phyloP scores from a whole-genome alignment of 306 rosid genomes.

The Lathyrus aphaca region DNA sequence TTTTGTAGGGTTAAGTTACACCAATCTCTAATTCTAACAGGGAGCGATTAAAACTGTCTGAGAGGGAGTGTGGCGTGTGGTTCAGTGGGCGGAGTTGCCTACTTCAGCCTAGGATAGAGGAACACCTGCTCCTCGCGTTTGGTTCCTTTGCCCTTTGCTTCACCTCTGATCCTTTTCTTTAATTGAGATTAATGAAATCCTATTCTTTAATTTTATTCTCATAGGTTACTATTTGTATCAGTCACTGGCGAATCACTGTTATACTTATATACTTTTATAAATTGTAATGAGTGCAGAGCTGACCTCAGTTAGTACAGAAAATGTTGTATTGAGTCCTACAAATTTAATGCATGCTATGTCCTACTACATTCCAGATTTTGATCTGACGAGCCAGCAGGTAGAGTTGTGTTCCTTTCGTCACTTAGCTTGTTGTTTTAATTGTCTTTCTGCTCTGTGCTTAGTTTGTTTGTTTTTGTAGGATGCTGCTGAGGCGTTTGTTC shows the following conservation, averaged over 20 bases:
- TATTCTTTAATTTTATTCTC: neutral
- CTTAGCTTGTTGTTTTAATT: conserved; percentile 25
- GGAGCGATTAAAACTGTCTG: too few relatives aligned
- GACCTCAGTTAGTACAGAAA: conserved; percentile 48
- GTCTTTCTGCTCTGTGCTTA: conserved; percentile 26
- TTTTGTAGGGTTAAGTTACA: too few relatives aligned
- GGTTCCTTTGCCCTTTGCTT: too few relatives aligned
- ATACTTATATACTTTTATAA: conserved; percentile 4
- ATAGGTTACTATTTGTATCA: conserved; percentile 1
- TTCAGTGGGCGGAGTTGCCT: too few relatives aligned
- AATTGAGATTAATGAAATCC: neutral
- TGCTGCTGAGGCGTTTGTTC: conserved; percentile 94
- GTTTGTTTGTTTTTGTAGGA: conserved; percentile 58
- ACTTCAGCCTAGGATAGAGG: too few relatives aligned
- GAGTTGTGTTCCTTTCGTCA: conserved; percentile 19
- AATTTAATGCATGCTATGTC: conserved; percentile 71
- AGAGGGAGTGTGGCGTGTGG: too few relatives aligned
- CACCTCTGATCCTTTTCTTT: too few relatives aligned
- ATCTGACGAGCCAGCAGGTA: conserved; percentile 88
- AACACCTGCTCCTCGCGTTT: too few relatives aligned
- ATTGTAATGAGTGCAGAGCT: conserved; percentile 54
- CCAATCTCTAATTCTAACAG: too few relatives aligned
- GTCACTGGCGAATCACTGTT: neutral
- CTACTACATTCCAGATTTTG: conserved; percentile 69
- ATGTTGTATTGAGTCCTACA: conserved; percentile 60